These are phyloP conservation scores for Erysimum cheiranthoides DNA, from an alignment of 345 rosid species.

Conservation along the genomic window DNA sequence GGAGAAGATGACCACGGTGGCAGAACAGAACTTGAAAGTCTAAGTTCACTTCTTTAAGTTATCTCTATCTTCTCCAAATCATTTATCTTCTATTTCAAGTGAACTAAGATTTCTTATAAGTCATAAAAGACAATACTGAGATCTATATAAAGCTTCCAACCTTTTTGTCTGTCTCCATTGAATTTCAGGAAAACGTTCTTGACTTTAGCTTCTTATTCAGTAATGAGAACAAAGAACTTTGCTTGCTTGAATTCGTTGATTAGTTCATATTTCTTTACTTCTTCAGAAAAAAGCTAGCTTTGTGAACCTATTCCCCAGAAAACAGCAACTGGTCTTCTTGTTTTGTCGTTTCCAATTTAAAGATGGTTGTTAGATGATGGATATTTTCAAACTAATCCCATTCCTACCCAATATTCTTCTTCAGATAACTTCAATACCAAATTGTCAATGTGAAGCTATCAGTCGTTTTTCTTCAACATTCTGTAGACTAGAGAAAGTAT, in stretches of 20 bases:
- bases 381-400: slow-evolving; percentile 22
- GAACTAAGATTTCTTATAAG: not conserved
- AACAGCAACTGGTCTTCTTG: slow-evolving; percentile 11
- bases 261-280: slow-evolving; percentile 1
- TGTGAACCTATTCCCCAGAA: slow-evolving; percentile 30
- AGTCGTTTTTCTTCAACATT: slow-evolving; percentile 14
- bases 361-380: slow-evolving; percentile 30
- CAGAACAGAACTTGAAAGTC: not conserved
- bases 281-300: no score
- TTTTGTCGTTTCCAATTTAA: slow-evolving; percentile 2
- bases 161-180: not conserved
- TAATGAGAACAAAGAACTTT: slow-evolving; percentile 16
- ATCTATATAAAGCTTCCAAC: not conserved
- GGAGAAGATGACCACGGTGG: no score
- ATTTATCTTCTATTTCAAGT: not conserved
- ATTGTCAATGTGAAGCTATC: slow-evolving; percentile 1
- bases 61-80: not conserved
- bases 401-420: slow-evolving; percentile 22
- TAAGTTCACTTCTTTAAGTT: not conserved
- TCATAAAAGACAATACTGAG: not conserved
- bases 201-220: slow-evolving; percentile 1
- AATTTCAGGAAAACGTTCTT: slow-evolving; percentile 1
- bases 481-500: slow-evolving; percentile 11
- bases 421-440: slow-evolving; percentile 3
- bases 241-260: not conserved